phyloP scores from a whole-genome alignment of 495 filamentous ascomycete species.

The Aspergillus sclerotioniger region DNA sequence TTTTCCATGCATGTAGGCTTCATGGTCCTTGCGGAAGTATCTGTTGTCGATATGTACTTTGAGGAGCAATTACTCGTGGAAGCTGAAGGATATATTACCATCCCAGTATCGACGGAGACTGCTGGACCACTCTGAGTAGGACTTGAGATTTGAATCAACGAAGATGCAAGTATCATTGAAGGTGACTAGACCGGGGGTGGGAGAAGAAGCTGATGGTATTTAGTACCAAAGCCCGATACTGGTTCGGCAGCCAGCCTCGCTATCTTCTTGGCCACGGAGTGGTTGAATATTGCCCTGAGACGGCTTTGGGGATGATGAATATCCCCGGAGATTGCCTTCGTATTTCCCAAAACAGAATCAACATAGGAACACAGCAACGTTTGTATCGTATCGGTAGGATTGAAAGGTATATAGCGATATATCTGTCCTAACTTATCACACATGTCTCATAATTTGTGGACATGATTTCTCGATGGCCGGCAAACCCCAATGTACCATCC shows the following conservation, averaged over 20 bases:
- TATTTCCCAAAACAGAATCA: too few relatives aligned
- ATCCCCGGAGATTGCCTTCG: too few relatives aligned
- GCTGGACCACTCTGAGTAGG: neutral
- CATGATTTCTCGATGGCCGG: neutral
- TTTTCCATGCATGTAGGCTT: too few relatives aligned
- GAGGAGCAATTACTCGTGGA: conserved; percentile 32
- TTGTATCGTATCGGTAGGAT: too few relatives aligned
- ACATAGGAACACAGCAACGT: too few relatives aligned
- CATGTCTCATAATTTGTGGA: too few relatives aligned
- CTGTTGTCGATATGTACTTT: conserved; percentile 60
- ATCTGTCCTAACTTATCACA: too few relatives aligned
- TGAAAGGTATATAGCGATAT: too few relatives aligned
- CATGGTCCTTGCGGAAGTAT: conserved; percentile 24
- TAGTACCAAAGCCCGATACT: neutral
- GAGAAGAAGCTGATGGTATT: conserved; percentile 6
- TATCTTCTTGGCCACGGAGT: neutral
- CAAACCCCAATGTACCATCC: conserved; percentile 35
- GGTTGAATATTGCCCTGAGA: neutral
- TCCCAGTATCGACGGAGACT: neutral
- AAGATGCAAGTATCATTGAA: conserved; percentile 53
- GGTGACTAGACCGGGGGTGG: conserved; percentile 18
- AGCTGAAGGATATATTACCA: too few relatives aligned
- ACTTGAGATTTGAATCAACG: conserved; percentile 22
- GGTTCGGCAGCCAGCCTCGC: neutral
- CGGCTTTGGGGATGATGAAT: neutral